Conservation (phyloP, 371 early-diverging fungal genomes). For the Edhazardia aedis region DNA sequence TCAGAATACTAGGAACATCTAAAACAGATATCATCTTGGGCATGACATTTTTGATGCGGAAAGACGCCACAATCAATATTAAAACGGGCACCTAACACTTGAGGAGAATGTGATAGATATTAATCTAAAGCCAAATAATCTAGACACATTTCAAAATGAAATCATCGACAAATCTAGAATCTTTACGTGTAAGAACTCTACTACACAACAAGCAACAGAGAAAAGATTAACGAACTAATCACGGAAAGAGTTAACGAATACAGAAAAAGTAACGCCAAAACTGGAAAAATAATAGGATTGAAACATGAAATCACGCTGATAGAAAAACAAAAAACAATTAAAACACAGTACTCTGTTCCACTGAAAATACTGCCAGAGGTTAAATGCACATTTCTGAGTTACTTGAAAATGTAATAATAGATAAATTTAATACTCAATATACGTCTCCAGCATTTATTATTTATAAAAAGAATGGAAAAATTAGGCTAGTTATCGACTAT, state of each 20-base stretch:
- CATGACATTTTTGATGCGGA: not conserved
- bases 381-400: not conserved
- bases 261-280: not conserved
- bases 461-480: constrained; percentile 1
- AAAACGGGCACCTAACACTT: not conserved
- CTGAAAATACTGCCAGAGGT: not conserved
- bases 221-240: not conserved
- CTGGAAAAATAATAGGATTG: not conserved
- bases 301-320: not conserved
- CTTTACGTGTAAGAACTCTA: not conserved
- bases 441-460: constrained; percentile 1
- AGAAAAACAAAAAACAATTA: not conserved
- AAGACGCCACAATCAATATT: not conserved
- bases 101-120: not conserved
- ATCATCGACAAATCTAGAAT: not conserved
- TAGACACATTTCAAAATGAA: not conserved
- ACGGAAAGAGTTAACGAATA: not conserved
- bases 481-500: not conserved
- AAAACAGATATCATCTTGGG: not conserved
- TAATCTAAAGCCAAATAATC: not conserved
- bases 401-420: not conserved
- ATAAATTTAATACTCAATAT: not conserved
- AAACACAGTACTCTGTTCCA: not conserved
- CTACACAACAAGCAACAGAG: not conserved
- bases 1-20: not conserved